A percentile compares a stretch with the other conserved stretches of the same genome.
Evolutionary conservation across 2,329 filamentous ascomycete species (phyloP).

Genomic region (Epichloe coenophiala): DNA sequence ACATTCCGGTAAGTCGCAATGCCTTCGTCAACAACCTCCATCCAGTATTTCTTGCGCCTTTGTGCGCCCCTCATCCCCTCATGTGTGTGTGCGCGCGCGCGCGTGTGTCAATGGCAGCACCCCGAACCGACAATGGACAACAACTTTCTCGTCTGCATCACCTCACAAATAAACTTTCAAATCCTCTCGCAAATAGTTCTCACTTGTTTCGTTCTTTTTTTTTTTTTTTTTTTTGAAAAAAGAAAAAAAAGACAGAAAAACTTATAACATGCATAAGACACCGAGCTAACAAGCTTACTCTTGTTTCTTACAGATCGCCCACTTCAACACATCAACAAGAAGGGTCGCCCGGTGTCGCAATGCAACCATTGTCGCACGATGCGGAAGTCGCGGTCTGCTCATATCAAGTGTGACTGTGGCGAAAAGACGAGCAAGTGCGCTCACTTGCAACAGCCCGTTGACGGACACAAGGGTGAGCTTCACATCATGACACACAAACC

Average conservation of each 20-base stretch:
- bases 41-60: neutral
- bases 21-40: neutral
- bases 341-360: constrained; percentile 93
- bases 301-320: constrained; percentile 54
- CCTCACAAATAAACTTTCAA: neutral
- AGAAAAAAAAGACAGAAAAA: too few species aligned
- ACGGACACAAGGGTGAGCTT: constrained; percentile 45
- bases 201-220: neutral
- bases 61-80: neutral
- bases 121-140: neutral
- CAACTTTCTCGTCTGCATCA: neutral
- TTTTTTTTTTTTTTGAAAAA: neutral
- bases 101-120: neutral
- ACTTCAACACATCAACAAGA: constrained; percentile 90
- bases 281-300: neutral
- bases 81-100: neutral
- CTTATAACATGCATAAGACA: neutral
- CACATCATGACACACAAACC: neutral
- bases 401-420: constrained; percentile 93
- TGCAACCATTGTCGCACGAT: constrained; percentile 92
- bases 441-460: constrained; percentile 42
- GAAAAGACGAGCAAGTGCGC: constrained; percentile 70
- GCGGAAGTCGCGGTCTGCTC: constrained; percentile 89
- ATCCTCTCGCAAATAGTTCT: neutral
- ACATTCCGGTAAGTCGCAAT: constrained; percentile 63